Base-by-base conservation (phyloP, 2,329 filamentous ascomycete genomes). In the Monosporascus sp. region DNA sequence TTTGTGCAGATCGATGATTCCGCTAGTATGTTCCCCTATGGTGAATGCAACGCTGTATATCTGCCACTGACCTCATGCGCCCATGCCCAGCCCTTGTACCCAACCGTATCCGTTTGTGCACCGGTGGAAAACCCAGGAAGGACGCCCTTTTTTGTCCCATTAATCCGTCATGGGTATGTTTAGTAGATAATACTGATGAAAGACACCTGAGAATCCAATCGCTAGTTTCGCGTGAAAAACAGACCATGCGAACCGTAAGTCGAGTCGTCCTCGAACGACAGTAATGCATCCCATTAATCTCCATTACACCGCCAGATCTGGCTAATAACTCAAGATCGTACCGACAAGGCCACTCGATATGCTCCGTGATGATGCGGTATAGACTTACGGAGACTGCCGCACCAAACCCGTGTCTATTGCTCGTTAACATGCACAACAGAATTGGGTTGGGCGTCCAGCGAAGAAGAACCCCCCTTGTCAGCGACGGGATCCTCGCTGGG, bases 401-500 rank as follows among this genome's bases (percentile, higher is more conserved):
- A 19, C 4, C 17, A 20, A 20, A 20, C 19, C 17, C 7, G 19
- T 9, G 31, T 41, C 38, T 41, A 41, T 41, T 41, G 38, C 38
- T 50, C 47, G 26, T 50, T 52, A 38, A 63, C 55, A 35, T 52
- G 53, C 11, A 65, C 49, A 6, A 58, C 40, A 16, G 48, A 46
- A n/a, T 48, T 56, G 26, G 52, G 19, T 44, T 60, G 56, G 27
- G 43, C 45, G 20, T 48, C 49, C 4, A 56, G 52, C 16, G 48
- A 44, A 26, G 59, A 50, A 14, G 52, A 46, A 19, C 59, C 57
- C 26, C 46, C 27, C 44, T 60, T 60, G 11, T 70, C 68, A 19
- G 67, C 65, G 11, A 64, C 60, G 7, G 63, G 62, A 31, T 72
- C 70, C 24, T 73, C 76, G 16, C 73, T 67, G 49, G 81, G 79